Evolutionary conservation across 805 yeast genomes (phyloP).

Genomic region (Lachancea thermotolerans): DNA sequence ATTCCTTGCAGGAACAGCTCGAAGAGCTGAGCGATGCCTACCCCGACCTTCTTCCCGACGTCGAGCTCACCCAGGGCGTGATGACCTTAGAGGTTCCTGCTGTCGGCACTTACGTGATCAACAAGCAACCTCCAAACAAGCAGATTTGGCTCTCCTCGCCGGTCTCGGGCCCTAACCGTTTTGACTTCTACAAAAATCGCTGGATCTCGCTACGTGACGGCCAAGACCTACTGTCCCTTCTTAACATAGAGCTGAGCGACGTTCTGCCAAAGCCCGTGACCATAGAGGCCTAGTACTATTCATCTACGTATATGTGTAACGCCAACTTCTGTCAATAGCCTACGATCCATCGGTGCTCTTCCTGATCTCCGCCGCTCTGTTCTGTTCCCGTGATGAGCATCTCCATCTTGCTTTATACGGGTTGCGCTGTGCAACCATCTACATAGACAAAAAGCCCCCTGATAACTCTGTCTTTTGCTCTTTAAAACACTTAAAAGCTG

Average conservation of each 20-base stretch:
- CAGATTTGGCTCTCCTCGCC: slow-evolving; percentile 97
- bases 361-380: too few species aligned
- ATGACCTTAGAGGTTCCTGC: slow-evolving; percentile 64
- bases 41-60: slow-evolving; percentile 69
- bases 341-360: neutral
- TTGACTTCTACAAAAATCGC: slow-evolving; percentile 61
- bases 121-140: slow-evolving; percentile 95
- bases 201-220: slow-evolving; percentile 81
- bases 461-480: neutral
- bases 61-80: slow-evolving; percentile 68
- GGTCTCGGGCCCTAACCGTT: slow-evolving; percentile 83
- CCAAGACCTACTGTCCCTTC: slow-evolving; percentile 38
- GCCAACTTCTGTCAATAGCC: neutral
- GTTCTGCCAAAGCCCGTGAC: slow-evolving; percentile 24
- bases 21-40: slow-evolving; percentile 58
- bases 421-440: neutral
- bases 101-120: slow-evolving; percentile 81
- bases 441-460: neutral
- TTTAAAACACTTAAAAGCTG: neutral
- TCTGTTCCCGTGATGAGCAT: neutral
- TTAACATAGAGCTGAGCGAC: slow-evolving; percentile 43
- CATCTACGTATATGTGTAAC: neutral
- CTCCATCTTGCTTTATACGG: neutral
- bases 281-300: neutral
- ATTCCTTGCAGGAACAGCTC: slow-evolving; percentile 54